Percentiles rank a stretch among this genome's conserved stretches.
phyloP scores from a whole-genome alignment of 768 basidiomycete species.

The Boletus insuetus region DNA sequence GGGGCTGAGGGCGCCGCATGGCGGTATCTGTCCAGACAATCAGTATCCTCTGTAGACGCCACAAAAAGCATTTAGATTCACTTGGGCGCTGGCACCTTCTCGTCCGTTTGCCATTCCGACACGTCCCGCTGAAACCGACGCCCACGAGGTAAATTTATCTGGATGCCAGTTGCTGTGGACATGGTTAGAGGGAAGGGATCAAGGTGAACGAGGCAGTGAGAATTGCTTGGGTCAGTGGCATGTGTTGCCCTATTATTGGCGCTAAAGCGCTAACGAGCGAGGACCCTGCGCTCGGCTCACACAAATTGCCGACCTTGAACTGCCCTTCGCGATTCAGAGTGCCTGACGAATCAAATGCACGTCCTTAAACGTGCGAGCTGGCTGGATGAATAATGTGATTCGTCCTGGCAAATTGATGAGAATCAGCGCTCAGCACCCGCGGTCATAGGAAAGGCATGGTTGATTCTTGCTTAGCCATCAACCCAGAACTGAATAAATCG shows the following conservation, averaged over 20 bases:
- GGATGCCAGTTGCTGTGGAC: conserved; percentile 9
- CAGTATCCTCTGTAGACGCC: background rate
- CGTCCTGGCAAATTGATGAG: background rate
- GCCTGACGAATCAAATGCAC: background rate
- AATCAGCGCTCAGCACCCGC: background rate
- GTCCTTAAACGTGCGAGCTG: conserved; percentile 9
- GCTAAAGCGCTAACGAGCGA: background rate
- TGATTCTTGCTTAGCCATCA: too few species aligned
- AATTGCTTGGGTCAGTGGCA: background rate
- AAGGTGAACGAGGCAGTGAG: background rate
- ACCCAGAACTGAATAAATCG: too few species aligned
- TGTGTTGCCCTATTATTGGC: conserved; percentile 6
- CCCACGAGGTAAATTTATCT: background rate
- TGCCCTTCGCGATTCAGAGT: background rate
- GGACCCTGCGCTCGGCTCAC: background rate
- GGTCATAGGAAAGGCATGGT: background rate
- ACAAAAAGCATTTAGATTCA: background rate
- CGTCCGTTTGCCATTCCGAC: conserved; percentile 2
- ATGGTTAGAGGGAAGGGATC: conserved; percentile 3
- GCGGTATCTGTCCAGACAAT: conserved; percentile 32
- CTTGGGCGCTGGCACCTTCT: conserved; percentile 27
- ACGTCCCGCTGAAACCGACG: conserved; percentile 5
- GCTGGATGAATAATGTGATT: background rate
- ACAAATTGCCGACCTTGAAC: background rate
- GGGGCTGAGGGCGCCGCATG: conserved; percentile 40